These are phyloP conservation scores for Blastomyces percursus DNA, from an alignment of 2,329 filamentous ascomycete genomes.

Conservation along the genomic window DNA sequence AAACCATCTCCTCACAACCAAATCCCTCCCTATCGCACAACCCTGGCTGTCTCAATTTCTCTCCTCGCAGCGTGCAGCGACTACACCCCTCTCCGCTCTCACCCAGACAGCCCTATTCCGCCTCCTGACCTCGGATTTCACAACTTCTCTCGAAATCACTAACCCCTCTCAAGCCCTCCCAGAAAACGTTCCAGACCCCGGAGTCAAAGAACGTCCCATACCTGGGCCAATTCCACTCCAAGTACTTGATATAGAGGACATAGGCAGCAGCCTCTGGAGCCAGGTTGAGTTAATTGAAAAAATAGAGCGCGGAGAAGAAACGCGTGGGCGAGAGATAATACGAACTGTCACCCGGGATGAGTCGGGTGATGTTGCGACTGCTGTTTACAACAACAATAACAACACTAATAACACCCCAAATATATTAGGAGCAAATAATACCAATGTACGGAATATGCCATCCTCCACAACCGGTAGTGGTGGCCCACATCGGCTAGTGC, in stretches of 20 bases:
- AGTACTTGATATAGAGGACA: constrained; percentile 75
- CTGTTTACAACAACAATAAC: not conserved
- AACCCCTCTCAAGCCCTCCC: constrained; percentile 42
- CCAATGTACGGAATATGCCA: constrained; percentile 6
- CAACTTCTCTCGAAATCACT: constrained; percentile 40
- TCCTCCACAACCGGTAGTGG: constrained; percentile 16
- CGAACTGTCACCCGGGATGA: constrained; percentile 52
- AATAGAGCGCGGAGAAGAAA: constrained; percentile 40
- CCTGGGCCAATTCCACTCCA: constrained; percentile 60
- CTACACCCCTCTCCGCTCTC: constrained; percentile 55
- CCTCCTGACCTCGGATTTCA: constrained; percentile 67
- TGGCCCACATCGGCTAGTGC: constrained; percentile 64
- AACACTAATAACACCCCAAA: constrained; percentile 3
- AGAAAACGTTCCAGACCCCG: constrained; percentile 42
- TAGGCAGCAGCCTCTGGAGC: constrained; percentile 69
- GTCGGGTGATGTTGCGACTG: constrained; percentile 18
- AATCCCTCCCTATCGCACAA: constrained; percentile 44
- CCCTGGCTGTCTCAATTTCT: constrained; percentile 57
- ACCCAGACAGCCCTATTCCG: constrained; percentile 71
- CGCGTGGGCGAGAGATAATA: constrained; percentile 68
- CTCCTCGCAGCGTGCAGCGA: constrained; percentile 41
- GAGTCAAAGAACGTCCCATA: constrained; percentile 47
- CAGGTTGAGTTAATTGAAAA: constrained; percentile 63
- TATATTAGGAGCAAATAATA: constrained; percentile 13
- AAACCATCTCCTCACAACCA: constrained; percentile 46